Base-by-base conservation (phyloP, 2,329 filamentous ascomycete genomes). In the Fusarium armeniacum region DNA sequence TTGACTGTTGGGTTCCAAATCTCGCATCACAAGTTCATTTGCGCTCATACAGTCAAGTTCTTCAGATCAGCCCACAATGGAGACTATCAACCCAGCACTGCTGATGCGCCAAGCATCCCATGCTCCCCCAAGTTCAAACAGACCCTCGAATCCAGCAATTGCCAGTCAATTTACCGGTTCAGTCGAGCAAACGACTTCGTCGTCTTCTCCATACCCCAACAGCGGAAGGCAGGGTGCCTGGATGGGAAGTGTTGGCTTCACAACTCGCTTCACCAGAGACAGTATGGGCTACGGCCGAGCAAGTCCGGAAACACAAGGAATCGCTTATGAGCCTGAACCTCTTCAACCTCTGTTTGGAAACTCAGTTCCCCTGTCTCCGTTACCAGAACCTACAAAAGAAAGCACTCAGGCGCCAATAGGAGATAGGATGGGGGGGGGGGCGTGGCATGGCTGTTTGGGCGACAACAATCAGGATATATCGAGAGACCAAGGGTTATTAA, bases 191-290 rank as follows among this genome's bases (percentile, higher is more conserved):
- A 11, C 2, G 12, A 12, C 6, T 22, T 9, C 28, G 2, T 24
- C 50, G 6, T 5, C 32, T 5, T 64, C 64, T 0, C 62, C 69
- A 24, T 69, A 67, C 11, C 12, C 36, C 5, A 24, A 2, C 1
- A 35, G 18, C 2, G 22, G 47, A 13, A n/a, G 51, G 7, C 26
- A 53, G 7, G n/a, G 61, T 4, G 18, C 30, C 1, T 73, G 69
- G 62, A 72, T 75, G 70, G 72, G 70, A 11, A 66, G 72, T 7
- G 44, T 54, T 2, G 72, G 72, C 2, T 74, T 64, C 20, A 52
- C 72, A 15, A 6, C 51, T 18, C 35, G 51, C 20, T 73, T 73
- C n/a, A 49, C 49, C 6, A 53, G 55, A 33, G 33, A 30, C 16
- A 45, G 32, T 2, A 62, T 74, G 57, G 58, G 70, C 2, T 41